Evolutionary conservation across 805 yeast species (phyloP), one percentile per base, ranked within the genome.

Genomic region (Grigorovia yakushimaensis): DNA sequence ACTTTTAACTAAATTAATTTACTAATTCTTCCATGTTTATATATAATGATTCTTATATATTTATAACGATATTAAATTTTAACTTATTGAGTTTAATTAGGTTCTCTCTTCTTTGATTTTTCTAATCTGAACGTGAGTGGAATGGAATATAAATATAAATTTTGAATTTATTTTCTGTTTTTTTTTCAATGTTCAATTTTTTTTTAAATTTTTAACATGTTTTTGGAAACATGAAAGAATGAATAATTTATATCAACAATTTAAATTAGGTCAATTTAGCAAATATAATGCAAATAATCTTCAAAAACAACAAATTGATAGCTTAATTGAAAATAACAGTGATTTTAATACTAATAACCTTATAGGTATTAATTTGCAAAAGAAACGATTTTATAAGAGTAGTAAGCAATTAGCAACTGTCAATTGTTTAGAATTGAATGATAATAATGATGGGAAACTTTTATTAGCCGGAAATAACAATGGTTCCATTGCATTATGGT

Each of bases 401-500:
- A 21, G 41, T 19, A 40, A 20, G n/a, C 20, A 18, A 45, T 22
- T 22, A 17, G 13, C 18, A 30, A 33, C 11, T 7, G n/a, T 46
- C 10, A 41, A 35, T 5, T 42, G 41, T 41, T 35, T 41, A 21
- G 48, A 41, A 8, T 47, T 60, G 19, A 66, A 60, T 30, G 46
- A 56, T 13, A 56, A 54, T 39, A 49, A 48, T 10, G 47, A 50
- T 2, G 55, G 59, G 11, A 51, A 51, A 22, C 54, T 52, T 24
- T 47, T 56, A 20, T 45, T 55, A 35, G 46, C 51, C 2, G 61
- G 59, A 10, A 65, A 62, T 35, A 57, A 58, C 30, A 60, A 61
- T 48, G 73, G 70, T 19, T 60, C 67, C 23, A 66, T 71, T 35
- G 52, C 63, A 17, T 62, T 70, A 4, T 55, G 59, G 53, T 44